Conservation (phyloP, 805 yeast species). For the Metschnikowia colocasiae region DNA sequence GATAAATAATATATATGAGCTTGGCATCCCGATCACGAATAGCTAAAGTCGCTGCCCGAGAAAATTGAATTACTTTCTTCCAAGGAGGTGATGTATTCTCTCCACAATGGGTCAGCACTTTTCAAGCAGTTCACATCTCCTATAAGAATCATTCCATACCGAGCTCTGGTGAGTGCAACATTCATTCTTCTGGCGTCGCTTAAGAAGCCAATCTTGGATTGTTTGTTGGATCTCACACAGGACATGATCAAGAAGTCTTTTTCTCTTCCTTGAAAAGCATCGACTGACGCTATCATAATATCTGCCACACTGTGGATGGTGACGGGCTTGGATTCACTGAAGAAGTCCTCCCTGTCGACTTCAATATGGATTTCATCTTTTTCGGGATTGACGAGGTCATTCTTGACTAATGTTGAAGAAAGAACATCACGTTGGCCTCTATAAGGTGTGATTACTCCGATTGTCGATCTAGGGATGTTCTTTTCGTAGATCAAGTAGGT, state of each 20-base stretch:
- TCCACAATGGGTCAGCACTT: constrained; percentile 16
- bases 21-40: neutral
- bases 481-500: constrained; percentile 53
- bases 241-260: constrained; percentile 50
- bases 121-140: constrained; percentile 17
- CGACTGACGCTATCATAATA: constrained; percentile 45
- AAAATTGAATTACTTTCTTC: constrained; percentile 12
- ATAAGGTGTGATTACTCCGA: constrained; percentile 69
- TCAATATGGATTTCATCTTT: constrained; percentile 45
- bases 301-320: constrained; percentile 48
- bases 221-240: constrained; percentile 64
- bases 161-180: constrained; percentile 87
- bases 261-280: constrained; percentile 60
- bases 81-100: constrained; percentile 15
- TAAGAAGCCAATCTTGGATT: constrained; percentile 74
- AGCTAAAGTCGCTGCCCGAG: constrained; percentile 9
- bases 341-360: constrained; percentile 59
- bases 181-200: constrained; percentile 82
- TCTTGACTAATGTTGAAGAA: constrained; percentile 46
- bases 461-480: constrained; percentile 45
- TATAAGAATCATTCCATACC: constrained; percentile 59
- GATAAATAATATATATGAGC: constrained; percentile 2
- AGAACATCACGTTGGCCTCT: constrained; percentile 68
- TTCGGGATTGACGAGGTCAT: constrained; percentile 54
- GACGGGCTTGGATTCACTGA: constrained; percentile 42